phyloP scores from a whole-genome alignment of 2,329 filamentous ascomycete genomes.

The Venturia pyrina region DNA sequence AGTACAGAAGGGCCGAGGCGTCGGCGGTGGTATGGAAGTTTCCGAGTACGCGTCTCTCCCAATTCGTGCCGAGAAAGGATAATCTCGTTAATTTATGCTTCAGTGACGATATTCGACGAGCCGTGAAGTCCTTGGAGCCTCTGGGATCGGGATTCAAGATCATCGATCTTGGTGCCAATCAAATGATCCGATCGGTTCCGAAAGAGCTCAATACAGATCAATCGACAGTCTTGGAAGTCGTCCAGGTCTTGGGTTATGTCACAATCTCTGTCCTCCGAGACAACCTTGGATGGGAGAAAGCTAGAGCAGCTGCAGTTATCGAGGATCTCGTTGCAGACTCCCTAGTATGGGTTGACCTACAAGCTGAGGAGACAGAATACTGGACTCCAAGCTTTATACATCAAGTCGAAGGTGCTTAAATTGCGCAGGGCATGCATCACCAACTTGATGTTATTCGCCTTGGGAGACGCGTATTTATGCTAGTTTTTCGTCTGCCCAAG shows the following conservation, averaged over 20 bases:
- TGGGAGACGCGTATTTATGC: background rate
- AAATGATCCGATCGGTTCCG: constrained; percentile 85
- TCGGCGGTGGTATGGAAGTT: constrained; percentile 66
- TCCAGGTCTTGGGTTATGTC: constrained; percentile 81
- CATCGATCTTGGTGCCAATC: constrained; percentile 69
- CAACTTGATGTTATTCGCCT: background rate
- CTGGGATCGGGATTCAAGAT: constrained; percentile 83
- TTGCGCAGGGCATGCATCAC: background rate
- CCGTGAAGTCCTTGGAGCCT: constrained; percentile 77
- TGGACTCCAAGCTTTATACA: constrained; percentile 57
- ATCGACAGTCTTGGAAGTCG: constrained; percentile 81
- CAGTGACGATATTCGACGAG: constrained; percentile 80
- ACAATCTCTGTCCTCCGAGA: constrained; percentile 79
- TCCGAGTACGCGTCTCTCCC: constrained; percentile 52
- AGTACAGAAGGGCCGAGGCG: constrained; percentile 61
- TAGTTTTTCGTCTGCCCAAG: background rate
- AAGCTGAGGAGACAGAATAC: constrained; percentile 77
- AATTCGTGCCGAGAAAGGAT: constrained; percentile 7
- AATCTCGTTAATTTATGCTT: background rate
- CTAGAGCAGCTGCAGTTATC: constrained; percentile 77
- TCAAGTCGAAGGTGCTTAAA: background rate
- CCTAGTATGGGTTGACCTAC: constrained; percentile 87
- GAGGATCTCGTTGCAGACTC: constrained; percentile 84
- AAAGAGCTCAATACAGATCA: constrained; percentile 95
- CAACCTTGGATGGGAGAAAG: constrained; percentile 77